A percentile compares a stretch with the other conserved stretches of the same genome.
Evolutionary conservation across 257 asterid species (phyloP).

Genomic region (Anisodus acutangulus): DNA sequence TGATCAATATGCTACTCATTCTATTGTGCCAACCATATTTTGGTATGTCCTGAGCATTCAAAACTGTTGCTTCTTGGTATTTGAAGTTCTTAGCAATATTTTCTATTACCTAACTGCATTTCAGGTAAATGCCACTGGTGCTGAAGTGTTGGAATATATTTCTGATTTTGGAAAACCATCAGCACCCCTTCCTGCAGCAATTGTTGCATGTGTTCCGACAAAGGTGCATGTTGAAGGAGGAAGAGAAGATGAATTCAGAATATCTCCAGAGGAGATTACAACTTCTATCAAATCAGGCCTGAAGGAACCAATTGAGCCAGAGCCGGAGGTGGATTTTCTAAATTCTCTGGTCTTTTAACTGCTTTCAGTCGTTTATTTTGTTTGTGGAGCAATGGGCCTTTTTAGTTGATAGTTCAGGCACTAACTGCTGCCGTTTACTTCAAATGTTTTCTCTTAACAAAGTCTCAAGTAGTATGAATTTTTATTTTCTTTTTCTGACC

Average conservation of each 20-base stretch:
- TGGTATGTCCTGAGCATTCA: background rate
- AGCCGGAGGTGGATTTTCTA: slow-evolving; percentile 77
- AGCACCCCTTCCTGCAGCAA: slow-evolving; percentile 95
- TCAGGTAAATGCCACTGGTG: slow-evolving; percentile 93
- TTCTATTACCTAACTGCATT: slow-evolving; percentile 21
- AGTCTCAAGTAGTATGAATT: background rate
- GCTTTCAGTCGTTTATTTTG: slow-evolving; percentile 5
- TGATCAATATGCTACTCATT: background rate
- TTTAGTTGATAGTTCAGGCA: slow-evolving; percentile 12
- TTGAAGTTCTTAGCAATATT: slow-evolving; percentile 15
- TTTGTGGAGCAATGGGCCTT: background rate
- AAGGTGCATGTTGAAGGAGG: slow-evolving; percentile 80
- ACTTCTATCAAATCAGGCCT: slow-evolving; percentile 87
- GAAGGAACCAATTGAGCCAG: slow-evolving; percentile 89
- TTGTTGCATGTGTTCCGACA: slow-evolving; percentile 95
- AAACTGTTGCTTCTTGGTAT: slow-evolving; percentile 21
- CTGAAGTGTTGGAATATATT: slow-evolving; percentile 87
- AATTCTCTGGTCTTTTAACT: slow-evolving; percentile 28
- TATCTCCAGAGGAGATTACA: slow-evolving; percentile 76
- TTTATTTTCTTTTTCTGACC: slow-evolving; percentile 20
- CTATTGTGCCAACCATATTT: slow-evolving; percentile 25
- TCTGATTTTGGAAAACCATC: slow-evolving; percentile 93
- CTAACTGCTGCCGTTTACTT: background rate
- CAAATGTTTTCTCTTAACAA: slow-evolving; percentile 17
- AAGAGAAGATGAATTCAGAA: slow-evolving; percentile 89